phyloP scores from a whole-genome alignment of 1,284 basidiomycete genomes.

The Termitomyces sp. region DNA sequence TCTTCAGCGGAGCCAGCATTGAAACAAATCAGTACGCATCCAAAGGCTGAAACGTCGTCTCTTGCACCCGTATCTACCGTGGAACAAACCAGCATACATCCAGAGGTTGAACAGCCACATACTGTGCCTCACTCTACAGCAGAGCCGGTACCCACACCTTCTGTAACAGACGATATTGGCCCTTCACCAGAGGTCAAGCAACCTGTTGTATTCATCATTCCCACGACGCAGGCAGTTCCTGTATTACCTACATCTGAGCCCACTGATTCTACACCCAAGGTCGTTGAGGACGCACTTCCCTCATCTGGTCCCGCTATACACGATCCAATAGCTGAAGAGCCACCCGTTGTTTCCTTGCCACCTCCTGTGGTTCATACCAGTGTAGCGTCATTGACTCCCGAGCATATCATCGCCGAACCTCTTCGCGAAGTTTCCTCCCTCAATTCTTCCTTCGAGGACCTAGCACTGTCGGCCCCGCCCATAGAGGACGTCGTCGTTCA shows the following conservation, averaged over 20 bases:
- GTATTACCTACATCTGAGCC: background rate
- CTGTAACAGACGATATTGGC: background rate
- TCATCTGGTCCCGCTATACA: background rate
- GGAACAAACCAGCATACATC: background rate
- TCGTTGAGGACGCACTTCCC: background rate
- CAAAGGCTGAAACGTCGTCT: background rate
- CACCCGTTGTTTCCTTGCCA: too few relatives aligned
- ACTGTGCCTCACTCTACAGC: background rate
- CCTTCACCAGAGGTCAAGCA: background rate
- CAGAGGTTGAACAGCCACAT: background rate
- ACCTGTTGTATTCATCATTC: background rate
- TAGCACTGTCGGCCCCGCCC: background rate
- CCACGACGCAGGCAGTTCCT: background rate
- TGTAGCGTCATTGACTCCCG: background rate
- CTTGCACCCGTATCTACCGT: background rate
- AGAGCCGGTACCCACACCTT: background rate
- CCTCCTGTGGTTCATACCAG: background rate
- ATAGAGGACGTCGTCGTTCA: background rate
- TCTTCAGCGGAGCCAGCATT: background rate
- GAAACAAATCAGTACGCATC: background rate
- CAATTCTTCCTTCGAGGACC: constrained; percentile 11
- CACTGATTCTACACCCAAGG: background rate
- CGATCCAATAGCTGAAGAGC: background rate
- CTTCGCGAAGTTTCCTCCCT: constrained; percentile 7
- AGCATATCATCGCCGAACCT: background rate